Base-by-base conservation (phyloP, 2,329 filamentous ascomycete species). In the Cladophialophora yegresii region DNA sequence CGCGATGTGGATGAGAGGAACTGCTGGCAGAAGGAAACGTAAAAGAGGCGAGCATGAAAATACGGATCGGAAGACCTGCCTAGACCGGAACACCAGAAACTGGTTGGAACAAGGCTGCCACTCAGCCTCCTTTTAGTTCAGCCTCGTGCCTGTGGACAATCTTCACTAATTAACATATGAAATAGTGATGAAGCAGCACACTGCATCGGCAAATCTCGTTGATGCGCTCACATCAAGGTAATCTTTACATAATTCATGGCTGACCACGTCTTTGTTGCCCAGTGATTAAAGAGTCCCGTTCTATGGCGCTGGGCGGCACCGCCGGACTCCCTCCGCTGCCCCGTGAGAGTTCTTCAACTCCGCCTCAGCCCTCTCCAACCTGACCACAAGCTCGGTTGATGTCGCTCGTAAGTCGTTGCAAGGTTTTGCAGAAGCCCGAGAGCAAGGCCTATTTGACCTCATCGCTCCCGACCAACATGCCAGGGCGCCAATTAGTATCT, bases 401-500 rank as follows among this genome's bases (percentile, higher is more conserved):
- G 20, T 45, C 33, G 60, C n/a, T 57, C 58, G 43, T 61, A 45
- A 66, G 20, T 47, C 62, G 51, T 54, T 54, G 43, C 57, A 54
- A 62, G 51, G 49, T 28, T 40, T 30, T 43, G 49, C 54, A 53
- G 28, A 33, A 50, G 51, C 61, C 47, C 57, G 54, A 64, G 51
- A 63, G 55, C 26, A 51, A 47, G 20, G 30, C 28, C 53, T 58
- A n/a, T 22, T 40, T 33, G 56, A 47, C 58, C 32, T 28, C n/a
- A 28, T 56, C 13, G 7, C 33, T 49, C 54, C 58, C 54, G 40
- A 50, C 56, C 50, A 32, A 50, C 28, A 20, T 58, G 58, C 61
- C 62, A 45, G 58, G 63, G 62, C 62, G 60, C 63, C 61, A 61
- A 65, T 63, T 63, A 64, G 51, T 54, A 12, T 63, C 47, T 53